Conservation (phyloP, 768 basidiomycete species). For the Russula sp. region DNA sequence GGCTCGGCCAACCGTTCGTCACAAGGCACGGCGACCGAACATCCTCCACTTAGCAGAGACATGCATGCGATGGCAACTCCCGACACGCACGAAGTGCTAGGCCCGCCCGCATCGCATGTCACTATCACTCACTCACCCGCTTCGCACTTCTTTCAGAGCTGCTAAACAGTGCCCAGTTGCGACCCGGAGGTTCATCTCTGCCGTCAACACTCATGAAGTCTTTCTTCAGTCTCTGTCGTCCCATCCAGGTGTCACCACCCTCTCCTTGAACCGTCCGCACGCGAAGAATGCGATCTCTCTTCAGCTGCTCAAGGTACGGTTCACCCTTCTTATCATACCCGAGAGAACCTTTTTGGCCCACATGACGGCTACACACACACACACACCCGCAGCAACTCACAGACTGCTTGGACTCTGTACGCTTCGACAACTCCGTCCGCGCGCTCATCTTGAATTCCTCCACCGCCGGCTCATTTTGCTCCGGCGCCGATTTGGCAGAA, state of each 20-base stretch:
- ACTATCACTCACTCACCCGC: background rate
- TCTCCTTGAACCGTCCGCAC: slow-evolving; percentile 18
- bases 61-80: background rate
- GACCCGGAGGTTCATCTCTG: slow-evolving; percentile 1
- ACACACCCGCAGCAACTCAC: slow-evolving; percentile 11
- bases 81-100: background rate
- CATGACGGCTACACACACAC: background rate
- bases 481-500: slow-evolving; percentile 86
- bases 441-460: slow-evolving; percentile 80
- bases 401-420: slow-evolving; percentile 10
- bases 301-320: slow-evolving; percentile 17
- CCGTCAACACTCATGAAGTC: slow-evolving; percentile 14
- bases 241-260: slow-evolving; percentile 15
- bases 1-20: too few relatives aligned
- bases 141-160: background rate
- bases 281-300: slow-evolving; percentile 21
- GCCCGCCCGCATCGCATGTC: background rate
- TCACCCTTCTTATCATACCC: background rate
- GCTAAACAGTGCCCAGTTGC: background rate
- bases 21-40: background rate
- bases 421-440: slow-evolving; percentile 55
- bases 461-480: slow-evolving; percentile 74
- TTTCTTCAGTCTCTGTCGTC: slow-evolving; percentile 13
- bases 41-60: too few relatives aligned
- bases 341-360: background rate